Percentiles rank a stretch among this genome's conserved stretches.
Evolutionary conservation across 768 basidiomycete genomes (phyloP).

Genomic region (Auricularia sp.): DNA sequence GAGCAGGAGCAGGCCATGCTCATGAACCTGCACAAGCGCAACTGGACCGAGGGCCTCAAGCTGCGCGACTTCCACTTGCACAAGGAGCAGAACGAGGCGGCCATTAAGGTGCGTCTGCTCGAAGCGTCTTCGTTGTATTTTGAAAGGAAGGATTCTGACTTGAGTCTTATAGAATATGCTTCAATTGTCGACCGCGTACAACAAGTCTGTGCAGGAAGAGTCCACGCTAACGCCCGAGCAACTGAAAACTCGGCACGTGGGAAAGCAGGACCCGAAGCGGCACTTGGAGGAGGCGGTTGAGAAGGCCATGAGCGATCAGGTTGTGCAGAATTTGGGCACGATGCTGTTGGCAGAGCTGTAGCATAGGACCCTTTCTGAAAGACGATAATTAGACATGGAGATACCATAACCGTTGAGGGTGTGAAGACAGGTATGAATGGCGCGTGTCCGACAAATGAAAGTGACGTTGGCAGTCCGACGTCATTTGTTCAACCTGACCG

Average conservation of each 20-base stretch:
- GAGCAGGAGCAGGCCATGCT: conserved; percentile 97
- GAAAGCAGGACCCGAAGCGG: conserved; percentile 95
- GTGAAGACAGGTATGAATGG: no score
- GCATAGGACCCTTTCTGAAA: background rate
- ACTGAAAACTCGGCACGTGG: conserved; percentile 93
- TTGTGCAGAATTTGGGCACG: conserved; percentile 89
- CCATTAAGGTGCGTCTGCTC: conserved; percentile 68
- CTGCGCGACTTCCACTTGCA: conserved; percentile 76
- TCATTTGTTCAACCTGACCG: no score
- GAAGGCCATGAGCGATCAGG: conserved; percentile 96
- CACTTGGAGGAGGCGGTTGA: conserved; percentile 97
- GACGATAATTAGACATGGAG: no score
- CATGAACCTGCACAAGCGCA: conserved; percentile 97
- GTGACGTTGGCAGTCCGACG: no score
- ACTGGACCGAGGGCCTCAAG: conserved; percentile 97
- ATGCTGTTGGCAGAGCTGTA: conserved; percentile 89
- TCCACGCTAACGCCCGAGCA: conserved; percentile 89
- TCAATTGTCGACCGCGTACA: conserved; percentile 83
- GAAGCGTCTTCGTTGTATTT: background rate
- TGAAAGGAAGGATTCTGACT: background rate
- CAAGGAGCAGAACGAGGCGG: conserved; percentile 82
- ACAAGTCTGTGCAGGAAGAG: conserved; percentile 97
- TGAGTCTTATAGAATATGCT: conserved; percentile 68
- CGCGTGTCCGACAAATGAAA: no score
- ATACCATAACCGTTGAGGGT: no score